phyloP scores from a whole-genome alignment of 164 flowering plant species.

The Echeveria elegans region DNA sequence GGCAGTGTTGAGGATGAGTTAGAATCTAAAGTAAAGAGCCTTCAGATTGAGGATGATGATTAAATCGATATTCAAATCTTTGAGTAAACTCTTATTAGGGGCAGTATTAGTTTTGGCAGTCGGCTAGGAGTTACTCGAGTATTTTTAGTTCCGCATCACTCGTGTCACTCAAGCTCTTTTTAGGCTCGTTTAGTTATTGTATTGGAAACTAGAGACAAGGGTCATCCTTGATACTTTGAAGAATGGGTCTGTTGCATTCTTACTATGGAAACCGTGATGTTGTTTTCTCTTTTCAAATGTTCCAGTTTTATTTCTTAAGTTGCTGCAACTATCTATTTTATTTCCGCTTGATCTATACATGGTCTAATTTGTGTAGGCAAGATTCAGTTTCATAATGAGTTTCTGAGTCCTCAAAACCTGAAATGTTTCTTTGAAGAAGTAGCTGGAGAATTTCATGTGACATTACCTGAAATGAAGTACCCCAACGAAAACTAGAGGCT shows the following conservation, averaged over 20 bases:
- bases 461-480: too few species aligned
- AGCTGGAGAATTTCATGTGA: too few species aligned
- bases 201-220: conserved; percentile 6
- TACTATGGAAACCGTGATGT: neutral
- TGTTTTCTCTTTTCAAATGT: neutral
- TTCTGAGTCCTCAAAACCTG: too few species aligned
- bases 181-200: conserved; percentile 13
- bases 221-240: neutral
- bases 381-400: too few species aligned
- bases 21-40: conserved; percentile 43
- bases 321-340: too few species aligned
- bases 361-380: too few species aligned
- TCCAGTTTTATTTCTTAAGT: neutral
- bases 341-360: too few species aligned
- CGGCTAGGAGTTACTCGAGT: neutral
- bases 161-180: neutral
- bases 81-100: neutral
- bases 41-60: conserved; percentile 36
- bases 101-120: conserved; percentile 1
- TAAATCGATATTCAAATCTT: conserved; percentile 3
- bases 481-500: too few species aligned
- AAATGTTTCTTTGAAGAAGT: too few species aligned
- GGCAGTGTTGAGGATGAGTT: conserved; percentile 34
- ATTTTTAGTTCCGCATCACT: neutral
- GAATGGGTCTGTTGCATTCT: neutral